Conservation (phyloP, 2,329 filamentous ascomycete species). For the Trichoderma sp. region DNA sequence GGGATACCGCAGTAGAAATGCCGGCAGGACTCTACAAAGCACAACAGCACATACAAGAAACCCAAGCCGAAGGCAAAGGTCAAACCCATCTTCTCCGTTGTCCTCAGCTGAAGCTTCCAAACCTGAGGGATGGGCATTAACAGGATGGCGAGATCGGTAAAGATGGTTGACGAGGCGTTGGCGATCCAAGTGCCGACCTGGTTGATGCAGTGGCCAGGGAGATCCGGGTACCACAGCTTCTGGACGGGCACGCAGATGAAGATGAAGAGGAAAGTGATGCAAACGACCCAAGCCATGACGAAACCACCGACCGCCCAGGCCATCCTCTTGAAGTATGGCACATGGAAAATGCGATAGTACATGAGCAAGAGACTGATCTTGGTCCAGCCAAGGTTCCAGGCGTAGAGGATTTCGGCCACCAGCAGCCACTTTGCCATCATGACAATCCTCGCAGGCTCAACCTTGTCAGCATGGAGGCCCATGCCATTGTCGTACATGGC, state of each 20-base stretch:
- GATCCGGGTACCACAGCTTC: slow-evolving; percentile 49
- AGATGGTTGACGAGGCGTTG: slow-evolving; percentile 49
- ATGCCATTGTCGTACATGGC: slow-evolving; percentile 49
- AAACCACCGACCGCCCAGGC: slow-evolving; percentile 44
- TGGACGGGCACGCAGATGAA: slow-evolving; percentile 54
- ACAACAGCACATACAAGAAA: slow-evolving; percentile 41
- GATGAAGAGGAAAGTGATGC: slow-evolving; percentile 50
- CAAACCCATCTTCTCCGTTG: slow-evolving; percentile 45
- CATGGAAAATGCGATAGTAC: slow-evolving; percentile 55
- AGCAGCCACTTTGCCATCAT: slow-evolving; percentile 50
- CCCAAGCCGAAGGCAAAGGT: slow-evolving; percentile 48
- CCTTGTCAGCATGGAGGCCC: slow-evolving; percentile 47
- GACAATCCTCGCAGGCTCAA: slow-evolving; percentile 41
- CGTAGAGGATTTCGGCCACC: slow-evolving; percentile 50
- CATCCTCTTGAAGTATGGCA: slow-evolving; percentile 45
- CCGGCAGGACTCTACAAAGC: not conserved
- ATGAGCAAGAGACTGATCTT: slow-evolving; percentile 53
- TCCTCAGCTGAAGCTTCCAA: slow-evolving; percentile 47
- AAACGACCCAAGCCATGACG: slow-evolving; percentile 49
- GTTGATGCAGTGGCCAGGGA: slow-evolving; percentile 51
- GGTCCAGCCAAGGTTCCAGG: slow-evolving; percentile 50
- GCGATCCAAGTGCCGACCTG: slow-evolving; percentile 53
- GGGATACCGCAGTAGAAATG: not conserved
- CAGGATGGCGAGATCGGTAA: slow-evolving; percentile 49
- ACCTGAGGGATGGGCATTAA: slow-evolving; percentile 47